These are phyloP conservation scores for Aureoboletus auriporus DNA, from an alignment of 768 basidiomycete genomes.

Conservation along the genomic window DNA sequence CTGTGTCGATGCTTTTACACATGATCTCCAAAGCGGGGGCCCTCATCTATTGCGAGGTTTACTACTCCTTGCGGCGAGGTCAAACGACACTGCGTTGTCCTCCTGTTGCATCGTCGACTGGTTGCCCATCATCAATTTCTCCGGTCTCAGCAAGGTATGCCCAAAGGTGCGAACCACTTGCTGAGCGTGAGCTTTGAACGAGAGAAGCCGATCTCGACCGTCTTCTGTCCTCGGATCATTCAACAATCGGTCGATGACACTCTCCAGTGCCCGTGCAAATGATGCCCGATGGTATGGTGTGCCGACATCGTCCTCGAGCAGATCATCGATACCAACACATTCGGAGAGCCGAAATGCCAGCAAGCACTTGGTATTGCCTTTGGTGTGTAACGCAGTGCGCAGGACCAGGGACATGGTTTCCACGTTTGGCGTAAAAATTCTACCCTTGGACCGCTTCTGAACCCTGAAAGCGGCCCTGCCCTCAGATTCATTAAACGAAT, in stretches of 20 bases:
- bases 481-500: constrained; percentile 41
- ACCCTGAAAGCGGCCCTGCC: constrained; percentile 37
- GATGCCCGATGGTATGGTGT: constrained; percentile 42
- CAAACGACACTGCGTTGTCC: constrained; percentile 28
- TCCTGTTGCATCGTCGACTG: constrained; percentile 18
- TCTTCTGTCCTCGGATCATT: constrained; percentile 15
- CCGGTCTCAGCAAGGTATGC: constrained; percentile 9
- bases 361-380: constrained; percentile 47
- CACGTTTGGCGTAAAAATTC: constrained; percentile 44
- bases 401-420: constrained; percentile 55
- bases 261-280: constrained; percentile 43
- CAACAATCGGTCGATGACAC: constrained; percentile 36
- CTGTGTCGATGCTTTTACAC: constrained; percentile 1
- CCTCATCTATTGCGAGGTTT: constrained; percentile 23
- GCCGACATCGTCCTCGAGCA: constrained; percentile 27
- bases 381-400: constrained; percentile 52
- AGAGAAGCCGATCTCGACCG: constrained; percentile 16
- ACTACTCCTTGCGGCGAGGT: constrained; percentile 26
- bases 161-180: constrained; percentile 11
- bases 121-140: constrained; percentile 26
- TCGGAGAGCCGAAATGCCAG: constrained; percentile 60
- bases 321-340: constrained; percentile 38
- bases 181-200: constrained; percentile 18
- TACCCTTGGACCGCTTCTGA: constrained; percentile 40
- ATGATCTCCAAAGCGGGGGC: neutral